A percentile compares a stretch with the other conserved stretches of the same genome.
These are phyloP conservation scores for Penicilliopsis zonata DNA, from an alignment of 495 filamentous ascomycete genomes.

Conservation along the genomic window DNA sequence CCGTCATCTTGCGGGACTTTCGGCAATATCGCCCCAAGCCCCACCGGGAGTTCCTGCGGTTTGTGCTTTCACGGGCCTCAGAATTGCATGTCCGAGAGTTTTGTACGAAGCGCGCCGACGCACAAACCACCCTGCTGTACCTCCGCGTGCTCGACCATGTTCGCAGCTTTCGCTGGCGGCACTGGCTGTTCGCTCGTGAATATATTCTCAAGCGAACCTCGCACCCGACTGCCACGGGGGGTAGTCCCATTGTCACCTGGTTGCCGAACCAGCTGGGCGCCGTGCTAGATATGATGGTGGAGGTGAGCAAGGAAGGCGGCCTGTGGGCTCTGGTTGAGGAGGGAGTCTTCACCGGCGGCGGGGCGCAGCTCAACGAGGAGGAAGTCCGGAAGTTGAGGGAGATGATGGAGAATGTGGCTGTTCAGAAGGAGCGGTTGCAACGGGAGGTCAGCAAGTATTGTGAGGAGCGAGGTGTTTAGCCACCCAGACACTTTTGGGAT, in stretches of 20 bases:
- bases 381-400: neutral
- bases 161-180: slow-evolving; percentile 82
- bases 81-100: slow-evolving; percentile 48
- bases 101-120: slow-evolving; percentile 35
- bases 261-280: slow-evolving; percentile 3
- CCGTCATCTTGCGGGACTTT: slow-evolving; percentile 76
- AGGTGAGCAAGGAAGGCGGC: slow-evolving; percentile 29
- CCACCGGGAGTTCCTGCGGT: slow-evolving; percentile 70
- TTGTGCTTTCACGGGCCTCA: slow-evolving; percentile 45
- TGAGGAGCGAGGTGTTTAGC: slow-evolving; percentile 40
- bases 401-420: slow-evolving; percentile 48
- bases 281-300: slow-evolving; percentile 64
- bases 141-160: slow-evolving; percentile 68
- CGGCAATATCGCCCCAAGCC: slow-evolving; percentile 73
- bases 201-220: slow-evolving; percentile 77
- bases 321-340: neutral
- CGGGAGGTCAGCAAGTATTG: slow-evolving; percentile 66
- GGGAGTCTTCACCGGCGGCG: neutral
- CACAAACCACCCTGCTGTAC: slow-evolving; percentile 47
- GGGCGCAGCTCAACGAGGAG: neutral
- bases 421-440: slow-evolving; percentile 45
- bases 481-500: no score
- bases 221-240: slow-evolving; percentile 82
- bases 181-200: slow-evolving; percentile 91
- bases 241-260: slow-evolving; percentile 79